Conservation (phyloP, 129 eudicot genomes). For the Pseudognaphalium luteoalbum region DNA sequence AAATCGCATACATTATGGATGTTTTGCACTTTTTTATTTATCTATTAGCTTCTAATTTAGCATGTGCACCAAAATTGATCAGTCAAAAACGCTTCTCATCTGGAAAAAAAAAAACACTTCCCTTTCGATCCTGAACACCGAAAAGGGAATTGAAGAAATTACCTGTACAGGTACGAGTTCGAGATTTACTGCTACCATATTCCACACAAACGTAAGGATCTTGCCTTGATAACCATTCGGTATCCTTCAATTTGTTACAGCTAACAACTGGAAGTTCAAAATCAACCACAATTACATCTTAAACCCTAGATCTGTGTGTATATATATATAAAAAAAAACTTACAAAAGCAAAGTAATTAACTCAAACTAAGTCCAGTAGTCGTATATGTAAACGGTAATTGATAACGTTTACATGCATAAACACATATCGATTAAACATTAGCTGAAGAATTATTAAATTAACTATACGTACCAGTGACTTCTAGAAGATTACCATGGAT, state of each 20-base stretch:
- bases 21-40: too few species aligned
- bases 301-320: background rate
- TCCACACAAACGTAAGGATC: constrained; percentile 94
- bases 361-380: constrained; percentile 1
- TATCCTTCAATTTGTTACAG: constrained; percentile 76
- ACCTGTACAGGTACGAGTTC: constrained; percentile 95
- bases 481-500: constrained; percentile 88
- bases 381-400: background rate
- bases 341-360: background rate
- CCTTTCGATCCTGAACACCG: background rate
- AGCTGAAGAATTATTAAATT: background rate
- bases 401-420: too few species aligned
- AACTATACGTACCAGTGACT: constrained; percentile 62
- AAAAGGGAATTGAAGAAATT: background rate
- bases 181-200: constrained; percentile 66
- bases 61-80: too few species aligned
- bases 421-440: background rate
- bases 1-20: background rate
- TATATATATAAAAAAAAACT: too few species aligned
- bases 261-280: constrained; percentile 57
- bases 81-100: too few species aligned
- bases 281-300: constrained; percentile 12
- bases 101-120: background rate
- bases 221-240: constrained; percentile 97
- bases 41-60: too few species aligned